These are phyloP conservation scores for Eucalyptus marginata DNA, from an alignment of 345 rosid genomes.

Conservation along the genomic window DNA sequence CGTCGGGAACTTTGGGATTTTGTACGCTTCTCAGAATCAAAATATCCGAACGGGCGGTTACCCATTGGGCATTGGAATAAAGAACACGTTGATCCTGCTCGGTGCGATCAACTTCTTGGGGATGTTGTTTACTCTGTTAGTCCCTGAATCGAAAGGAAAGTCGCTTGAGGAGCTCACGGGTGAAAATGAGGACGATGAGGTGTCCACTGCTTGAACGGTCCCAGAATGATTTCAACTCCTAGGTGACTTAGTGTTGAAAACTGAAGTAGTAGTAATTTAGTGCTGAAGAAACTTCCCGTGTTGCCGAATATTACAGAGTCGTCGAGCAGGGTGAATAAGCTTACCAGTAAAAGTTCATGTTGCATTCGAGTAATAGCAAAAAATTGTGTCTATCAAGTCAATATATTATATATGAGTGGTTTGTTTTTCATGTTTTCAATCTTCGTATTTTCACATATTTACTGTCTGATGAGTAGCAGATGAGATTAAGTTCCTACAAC, in stretches of 20 bases:
- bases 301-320: not conserved
- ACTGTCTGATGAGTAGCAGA: not conserved
- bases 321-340: not conserved
- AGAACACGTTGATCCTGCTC: slow-evolving; percentile 24
- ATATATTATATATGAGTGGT: not conserved
- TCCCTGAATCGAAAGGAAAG: slow-evolving; percentile 46
- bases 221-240: not conserved
- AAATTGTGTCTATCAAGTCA: not conserved
- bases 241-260: not conserved
- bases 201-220: not conserved
- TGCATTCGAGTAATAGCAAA: not conserved
- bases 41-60: too few relatives aligned
- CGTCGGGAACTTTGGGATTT: slow-evolving; percentile 40
- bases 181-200: slow-evolving; percentile 18
- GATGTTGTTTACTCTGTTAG: slow-evolving; percentile 38
- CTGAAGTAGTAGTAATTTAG: not conserved
- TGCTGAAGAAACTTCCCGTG: not conserved
- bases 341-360: not conserved
- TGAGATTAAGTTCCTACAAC: not conserved
- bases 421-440: not conserved
- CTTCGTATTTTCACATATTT: not conserved
- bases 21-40: slow-evolving; percentile 24
- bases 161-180: slow-evolving; percentile 56
- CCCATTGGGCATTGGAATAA: slow-evolving; percentile 33
- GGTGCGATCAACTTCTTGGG: slow-evolving; percentile 38